Evolutionary conservation across 1,139 yeast genomes (phyloP).

Genomic region (Taphrina flavorubra): DNA sequence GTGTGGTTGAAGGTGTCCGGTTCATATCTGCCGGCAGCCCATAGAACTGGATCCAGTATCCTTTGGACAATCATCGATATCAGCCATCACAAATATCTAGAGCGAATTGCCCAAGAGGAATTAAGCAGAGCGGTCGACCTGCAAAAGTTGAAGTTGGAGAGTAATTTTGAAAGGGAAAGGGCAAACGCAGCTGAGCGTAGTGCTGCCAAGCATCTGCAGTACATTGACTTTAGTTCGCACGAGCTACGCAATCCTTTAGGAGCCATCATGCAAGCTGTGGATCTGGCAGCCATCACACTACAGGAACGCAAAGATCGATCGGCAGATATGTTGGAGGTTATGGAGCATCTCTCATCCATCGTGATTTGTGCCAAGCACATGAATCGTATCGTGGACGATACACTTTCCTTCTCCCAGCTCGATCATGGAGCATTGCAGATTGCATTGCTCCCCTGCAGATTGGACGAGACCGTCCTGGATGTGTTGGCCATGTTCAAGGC

Average conservation of each 20-base stretch:
- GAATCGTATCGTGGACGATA: constrained; percentile 45
- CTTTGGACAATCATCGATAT: constrained; percentile 12
- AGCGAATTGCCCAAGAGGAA: constrained; percentile 13
- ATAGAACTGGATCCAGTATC: constrained; percentile 3
- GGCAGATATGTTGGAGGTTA: neutral
- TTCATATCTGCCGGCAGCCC: constrained; percentile 10
- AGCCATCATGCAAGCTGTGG: constrained; percentile 43
- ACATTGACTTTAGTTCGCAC: constrained; percentile 46
- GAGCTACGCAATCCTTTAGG: constrained; percentile 46
- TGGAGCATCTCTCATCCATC: constrained; percentile 40
- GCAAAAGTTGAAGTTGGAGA: constrained; percentile 45
- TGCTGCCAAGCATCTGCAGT: constrained; percentile 44
- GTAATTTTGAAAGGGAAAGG: constrained; percentile 45
- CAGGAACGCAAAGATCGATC: neutral
- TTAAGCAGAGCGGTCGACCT: constrained; percentile 17
- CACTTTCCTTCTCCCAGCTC: constrained; percentile 45
- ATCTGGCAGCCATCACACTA: constrained; percentile 23
- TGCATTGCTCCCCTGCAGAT: constrained; percentile 43
- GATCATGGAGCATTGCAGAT: constrained; percentile 46
- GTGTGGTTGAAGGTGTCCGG: constrained; percentile 16
- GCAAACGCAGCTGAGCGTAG: constrained; percentile 28
- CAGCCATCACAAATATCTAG: constrained; percentile 6
- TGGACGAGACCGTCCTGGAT: constrained; percentile 41
- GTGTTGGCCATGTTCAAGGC: constrained; percentile 45
- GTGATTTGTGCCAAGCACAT: constrained; percentile 45